phyloP scores from a whole-genome alignment of 129 eudicot genomes.

The Helianthus tuberosus region DNA sequence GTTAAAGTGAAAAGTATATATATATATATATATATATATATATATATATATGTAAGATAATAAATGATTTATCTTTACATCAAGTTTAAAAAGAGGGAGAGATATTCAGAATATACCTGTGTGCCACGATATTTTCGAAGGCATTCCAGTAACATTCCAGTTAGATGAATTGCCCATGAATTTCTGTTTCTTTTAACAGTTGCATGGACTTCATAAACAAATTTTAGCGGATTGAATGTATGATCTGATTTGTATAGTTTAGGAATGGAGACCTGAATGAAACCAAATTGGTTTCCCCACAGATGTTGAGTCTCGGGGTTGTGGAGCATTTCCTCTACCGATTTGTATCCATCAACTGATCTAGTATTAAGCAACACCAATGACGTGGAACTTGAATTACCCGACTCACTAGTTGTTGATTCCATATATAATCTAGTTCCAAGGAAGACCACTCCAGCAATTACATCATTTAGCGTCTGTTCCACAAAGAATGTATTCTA shows the following conservation, averaged over 20 bases:
- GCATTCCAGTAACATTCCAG: constrained; percentile 32
- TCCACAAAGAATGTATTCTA: neutral
- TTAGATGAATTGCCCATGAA: constrained; percentile 40
- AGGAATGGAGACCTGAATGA: constrained; percentile 40
- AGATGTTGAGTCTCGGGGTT: constrained; percentile 17
- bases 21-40: no score
- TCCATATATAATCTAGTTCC: constrained; percentile 57
- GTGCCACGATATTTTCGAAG: constrained; percentile 34
- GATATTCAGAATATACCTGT: constrained; percentile 29
- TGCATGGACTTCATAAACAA: constrained; percentile 32
- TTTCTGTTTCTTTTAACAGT: constrained; percentile 38
- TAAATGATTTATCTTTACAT: no score
- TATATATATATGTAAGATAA: no score
- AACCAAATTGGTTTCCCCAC: constrained; percentile 54
- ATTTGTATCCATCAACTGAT: constrained; percentile 39
- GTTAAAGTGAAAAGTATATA: no score
- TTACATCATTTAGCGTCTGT: constrained; percentile 52
- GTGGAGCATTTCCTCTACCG: constrained; percentile 39
- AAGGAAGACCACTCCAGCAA: constrained; percentile 37
- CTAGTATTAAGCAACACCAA: constrained; percentile 50
- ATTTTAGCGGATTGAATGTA: constrained; percentile 29
- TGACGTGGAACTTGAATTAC: constrained; percentile 40
- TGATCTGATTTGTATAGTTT: neutral
- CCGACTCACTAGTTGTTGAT: constrained; percentile 19
- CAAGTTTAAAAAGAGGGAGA: neutral